A percentile compares a stretch with the other conserved stretches of the same genome.
phyloP scores from a whole-genome alignment of 78 protist genomes.

The Speleostelium caveatum region DNA sequence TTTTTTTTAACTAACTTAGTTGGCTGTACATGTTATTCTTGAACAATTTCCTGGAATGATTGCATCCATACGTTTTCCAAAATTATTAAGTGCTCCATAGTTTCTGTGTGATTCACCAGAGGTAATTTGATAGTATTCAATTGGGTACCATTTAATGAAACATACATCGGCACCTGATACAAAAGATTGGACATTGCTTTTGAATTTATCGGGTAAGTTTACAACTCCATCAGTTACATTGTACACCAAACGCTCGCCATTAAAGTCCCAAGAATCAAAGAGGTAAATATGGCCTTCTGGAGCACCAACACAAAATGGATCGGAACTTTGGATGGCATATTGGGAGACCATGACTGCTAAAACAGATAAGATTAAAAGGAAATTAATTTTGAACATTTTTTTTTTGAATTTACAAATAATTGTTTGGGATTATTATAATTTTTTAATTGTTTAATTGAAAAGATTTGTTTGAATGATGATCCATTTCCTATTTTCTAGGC shows the following conservation, averaged over 20 bases:
- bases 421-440: too few relatives aligned
- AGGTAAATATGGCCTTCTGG: slow-evolving; percentile 1
- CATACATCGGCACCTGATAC: neutral
- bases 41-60: slow-evolving; percentile 1
- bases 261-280: neutral
- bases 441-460: too few relatives aligned
- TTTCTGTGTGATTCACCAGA: slow-evolving; percentile 6
- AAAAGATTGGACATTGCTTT: neutral
- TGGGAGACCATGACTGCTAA: too few relatives aligned
- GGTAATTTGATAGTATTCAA: neutral
- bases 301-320: neutral
- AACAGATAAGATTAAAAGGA: too few relatives aligned
- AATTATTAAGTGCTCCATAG: neutral
- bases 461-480: too few relatives aligned
- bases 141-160: neutral
- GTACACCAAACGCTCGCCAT: neutral
- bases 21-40: neutral
- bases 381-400: too few relatives aligned
- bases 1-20: neutral
- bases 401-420: too few relatives aligned
- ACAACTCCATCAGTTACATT: neutral
- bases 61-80: slow-evolving; percentile 2
- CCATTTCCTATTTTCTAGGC: too few relatives aligned
- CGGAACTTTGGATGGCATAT: too few relatives aligned
- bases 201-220: neutral